Evolutionary conservation across 257 asterid genomes (phyloP).

Genomic region (Catharanthus roseus): DNA sequence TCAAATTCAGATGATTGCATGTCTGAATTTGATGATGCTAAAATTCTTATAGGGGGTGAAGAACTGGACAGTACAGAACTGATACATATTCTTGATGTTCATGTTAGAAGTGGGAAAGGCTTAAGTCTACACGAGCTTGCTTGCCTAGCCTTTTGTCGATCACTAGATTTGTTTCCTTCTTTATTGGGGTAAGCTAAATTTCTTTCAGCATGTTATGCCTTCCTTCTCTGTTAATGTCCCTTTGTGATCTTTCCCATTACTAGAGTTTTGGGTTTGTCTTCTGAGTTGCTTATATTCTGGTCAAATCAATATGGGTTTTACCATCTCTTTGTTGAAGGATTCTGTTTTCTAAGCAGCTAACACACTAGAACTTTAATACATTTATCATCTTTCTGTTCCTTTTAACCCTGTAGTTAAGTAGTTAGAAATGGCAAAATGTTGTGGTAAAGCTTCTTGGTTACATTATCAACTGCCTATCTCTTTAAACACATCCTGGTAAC

Average conservation of each 20-base stretch:
- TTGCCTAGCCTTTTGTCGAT: constrained; percentile 74
- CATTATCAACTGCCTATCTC: neutral
- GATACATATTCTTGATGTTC: constrained; percentile 42
- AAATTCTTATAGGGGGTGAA: constrained; percentile 44
- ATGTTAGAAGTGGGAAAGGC: constrained; percentile 48
- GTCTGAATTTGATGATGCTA: constrained; percentile 44
- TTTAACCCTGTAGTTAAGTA: neutral
- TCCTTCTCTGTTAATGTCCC: neutral
- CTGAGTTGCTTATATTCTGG: neutral
- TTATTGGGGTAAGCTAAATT: constrained; percentile 48
- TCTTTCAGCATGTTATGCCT: neutral
- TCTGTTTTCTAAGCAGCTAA: neutral
- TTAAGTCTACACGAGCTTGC: constrained; percentile 83
- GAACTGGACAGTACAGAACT: constrained; percentile 30
- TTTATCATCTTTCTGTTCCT: neutral
- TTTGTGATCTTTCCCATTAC: neutral
- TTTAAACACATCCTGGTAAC: neutral
- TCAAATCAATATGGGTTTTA: neutral
- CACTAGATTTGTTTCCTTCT: constrained; percentile 63
- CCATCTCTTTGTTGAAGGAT: neutral
- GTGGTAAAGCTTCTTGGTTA: neutral
- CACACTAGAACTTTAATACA: neutral
- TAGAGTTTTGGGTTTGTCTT: neutral
- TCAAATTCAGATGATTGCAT: constrained; percentile 32
- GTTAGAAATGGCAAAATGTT: neutral